These are phyloP conservation scores for Jackrogersella multiformis DNA, from an alignment of 495 filamentous ascomycete species.

Conservation along the genomic window DNA sequence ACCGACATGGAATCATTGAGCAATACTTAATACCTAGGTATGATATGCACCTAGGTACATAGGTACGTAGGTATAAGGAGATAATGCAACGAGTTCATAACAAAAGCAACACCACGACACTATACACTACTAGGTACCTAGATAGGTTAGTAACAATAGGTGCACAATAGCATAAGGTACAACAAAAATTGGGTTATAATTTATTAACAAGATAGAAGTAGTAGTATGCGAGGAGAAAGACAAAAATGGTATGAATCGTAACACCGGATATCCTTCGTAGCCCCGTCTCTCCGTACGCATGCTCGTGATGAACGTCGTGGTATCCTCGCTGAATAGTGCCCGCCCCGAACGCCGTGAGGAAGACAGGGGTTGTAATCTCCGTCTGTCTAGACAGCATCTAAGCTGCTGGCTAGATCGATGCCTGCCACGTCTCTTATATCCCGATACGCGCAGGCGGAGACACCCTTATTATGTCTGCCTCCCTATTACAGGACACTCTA, in stretches of 20 bases:
- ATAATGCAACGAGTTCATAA: no score
- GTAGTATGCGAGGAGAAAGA: constrained; percentile 11
- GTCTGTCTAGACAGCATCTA: not conserved
- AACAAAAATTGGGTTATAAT: constrained; percentile 8
- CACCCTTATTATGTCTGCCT: constrained; percentile 13
- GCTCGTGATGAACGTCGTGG: constrained; percentile 1
- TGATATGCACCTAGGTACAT: no score
- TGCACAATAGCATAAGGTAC: not conserved
- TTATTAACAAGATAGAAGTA: constrained; percentile 21
- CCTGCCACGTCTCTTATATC: constrained; percentile 1
- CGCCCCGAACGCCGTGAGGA: constrained; percentile 15
- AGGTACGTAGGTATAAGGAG: no score
- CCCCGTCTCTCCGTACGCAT: constrained; percentile 6
- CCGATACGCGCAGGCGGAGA: constrained; percentile 3
- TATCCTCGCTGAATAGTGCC: constrained; percentile 1
- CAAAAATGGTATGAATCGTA: constrained; percentile 26
- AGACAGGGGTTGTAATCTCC: not conserved
- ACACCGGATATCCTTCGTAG: constrained; percentile 18
- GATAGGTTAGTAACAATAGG: not conserved
- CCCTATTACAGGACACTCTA: constrained; percentile 18
- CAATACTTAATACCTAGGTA: not conserved
- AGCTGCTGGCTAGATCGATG: not conserved
- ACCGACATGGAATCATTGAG: not conserved
- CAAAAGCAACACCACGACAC: no score
- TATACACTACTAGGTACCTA: no score